Conservation (phyloP, 768 basidiomycete genomes). For the Mycena rosella region DNA sequence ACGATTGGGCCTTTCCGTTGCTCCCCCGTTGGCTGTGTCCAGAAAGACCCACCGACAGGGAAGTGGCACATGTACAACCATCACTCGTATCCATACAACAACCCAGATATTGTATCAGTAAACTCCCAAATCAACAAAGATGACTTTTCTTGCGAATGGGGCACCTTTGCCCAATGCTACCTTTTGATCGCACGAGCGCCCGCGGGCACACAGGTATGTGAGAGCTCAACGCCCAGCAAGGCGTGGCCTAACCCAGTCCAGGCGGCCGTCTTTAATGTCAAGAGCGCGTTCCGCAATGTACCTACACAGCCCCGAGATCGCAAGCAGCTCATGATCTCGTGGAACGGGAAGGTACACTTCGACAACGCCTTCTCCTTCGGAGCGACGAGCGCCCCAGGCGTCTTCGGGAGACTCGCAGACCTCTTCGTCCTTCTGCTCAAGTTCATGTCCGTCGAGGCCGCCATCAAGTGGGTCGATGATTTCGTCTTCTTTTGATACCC, state of each 20-base stretch:
- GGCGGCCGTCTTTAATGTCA: slow-evolving; percentile 31
- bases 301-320: slow-evolving; percentile 20
- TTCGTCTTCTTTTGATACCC: slow-evolving; percentile 13
- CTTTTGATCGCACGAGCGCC: slow-evolving; percentile 7
- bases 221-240: neutral
- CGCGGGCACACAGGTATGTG: slow-evolving; percentile 12
- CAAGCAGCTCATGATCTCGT: slow-evolving; percentile 10
- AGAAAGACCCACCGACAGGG: neutral
- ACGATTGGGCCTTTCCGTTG: slow-evolving; percentile 31
- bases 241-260: neutral
- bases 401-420: slow-evolving; percentile 38
- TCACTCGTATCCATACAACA: slow-evolving; percentile 33
- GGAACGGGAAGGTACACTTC: slow-evolving; percentile 17
- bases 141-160: slow-evolving; percentile 36
- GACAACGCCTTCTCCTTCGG: slow-evolving; percentile 36
- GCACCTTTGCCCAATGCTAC: slow-evolving; percentile 28
- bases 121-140: slow-evolving; percentile 31
- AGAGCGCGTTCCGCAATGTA: slow-evolving; percentile 22
- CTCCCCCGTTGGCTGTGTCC: no score
- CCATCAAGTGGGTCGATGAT: slow-evolving; percentile 42
- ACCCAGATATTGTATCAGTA: slow-evolving; percentile 3
- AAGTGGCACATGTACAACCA: slow-evolving; percentile 32
- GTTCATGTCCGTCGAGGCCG: slow-evolving; percentile 12
- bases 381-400: slow-evolving; percentile 18
- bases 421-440: no score